Evolutionary conservation across 2,329 filamentous ascomycete genomes (phyloP).

Genomic region (Colletotrichum sansevieriae): DNA sequence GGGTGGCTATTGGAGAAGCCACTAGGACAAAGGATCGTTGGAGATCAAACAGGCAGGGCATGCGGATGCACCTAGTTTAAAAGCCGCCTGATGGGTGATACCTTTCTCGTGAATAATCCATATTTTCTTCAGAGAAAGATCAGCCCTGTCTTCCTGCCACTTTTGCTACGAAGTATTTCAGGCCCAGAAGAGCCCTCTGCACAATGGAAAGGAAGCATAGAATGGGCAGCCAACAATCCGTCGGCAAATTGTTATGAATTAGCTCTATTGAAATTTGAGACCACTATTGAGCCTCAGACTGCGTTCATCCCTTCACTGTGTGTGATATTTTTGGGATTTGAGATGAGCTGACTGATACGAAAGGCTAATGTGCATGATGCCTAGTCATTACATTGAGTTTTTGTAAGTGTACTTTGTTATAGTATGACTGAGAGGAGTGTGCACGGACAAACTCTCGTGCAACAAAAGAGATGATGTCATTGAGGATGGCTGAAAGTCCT

Average conservation of each 20-base stretch:
- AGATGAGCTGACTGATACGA: slow-evolving; percentile 9
- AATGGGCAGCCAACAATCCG: slow-evolving; percentile 37
- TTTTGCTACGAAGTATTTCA: slow-evolving; percentile 18
- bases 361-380: not conserved
- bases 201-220: slow-evolving; percentile 17
- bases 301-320: not conserved
- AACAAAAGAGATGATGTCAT: slow-evolving; percentile 34
- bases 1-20: slow-evolving; percentile 29
- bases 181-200: slow-evolving; percentile 20
- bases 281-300: slow-evolving; percentile 7
- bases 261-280: slow-evolving; percentile 30
- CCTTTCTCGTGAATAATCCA: slow-evolving; percentile 39
- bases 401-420: slow-evolving; percentile 8
- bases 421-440: not conserved
- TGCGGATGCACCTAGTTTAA: slow-evolving; percentile 12
- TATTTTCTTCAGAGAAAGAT: slow-evolving; percentile 34
- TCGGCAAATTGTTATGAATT: slow-evolving; percentile 42
- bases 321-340: slow-evolving; percentile 21
- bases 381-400: slow-evolving; percentile 6
- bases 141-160: slow-evolving; percentile 23
- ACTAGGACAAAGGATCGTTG: not conserved
- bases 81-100: slow-evolving; percentile 21
- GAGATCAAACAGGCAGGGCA: slow-evolving; percentile 1
- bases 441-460: slow-evolving; percentile 20
- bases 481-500: slow-evolving; percentile 28